Evolutionary conservation across 257 asterid species (phyloP).

Genomic region (Scutellaria barbata): DNA sequence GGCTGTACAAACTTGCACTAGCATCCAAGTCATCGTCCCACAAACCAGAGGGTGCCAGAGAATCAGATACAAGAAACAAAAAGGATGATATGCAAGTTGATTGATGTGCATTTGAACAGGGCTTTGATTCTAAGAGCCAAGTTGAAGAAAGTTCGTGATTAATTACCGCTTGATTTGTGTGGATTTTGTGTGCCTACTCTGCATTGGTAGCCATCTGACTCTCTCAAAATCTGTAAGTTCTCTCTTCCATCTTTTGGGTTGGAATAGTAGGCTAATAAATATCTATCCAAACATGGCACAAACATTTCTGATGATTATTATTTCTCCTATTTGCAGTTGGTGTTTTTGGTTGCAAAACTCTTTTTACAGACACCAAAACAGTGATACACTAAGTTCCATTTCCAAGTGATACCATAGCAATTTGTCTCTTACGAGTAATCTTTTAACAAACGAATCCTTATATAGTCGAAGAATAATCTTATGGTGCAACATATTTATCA

Average conservation of each 20-base stretch:
- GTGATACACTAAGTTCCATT: constrained; percentile 22
- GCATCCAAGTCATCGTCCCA: constrained; percentile 49
- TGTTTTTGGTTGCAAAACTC: constrained; percentile 26
- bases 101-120: constrained; percentile 36
- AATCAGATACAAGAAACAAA: constrained; percentile 45
- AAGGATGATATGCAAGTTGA: constrained; percentile 62
- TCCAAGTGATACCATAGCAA: constrained; percentile 28
- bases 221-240: constrained; percentile 35
- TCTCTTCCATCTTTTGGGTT: constrained; percentile 9
- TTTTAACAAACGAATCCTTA: constrained; percentile 11
- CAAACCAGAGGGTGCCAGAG: constrained; percentile 44
- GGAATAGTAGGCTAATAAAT: background rate
- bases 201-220: constrained; percentile 23
- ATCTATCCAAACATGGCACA: background rate
- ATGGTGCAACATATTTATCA: constrained; percentile 29
- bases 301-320: background rate
- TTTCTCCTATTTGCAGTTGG: constrained; percentile 24
- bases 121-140: constrained; percentile 28
- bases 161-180: constrained; percentile 24
- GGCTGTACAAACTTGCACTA: constrained; percentile 66
- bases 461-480: constrained; percentile 15
- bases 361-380: constrained; percentile 1
- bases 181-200: constrained; percentile 17
- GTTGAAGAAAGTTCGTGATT: constrained; percentile 30
- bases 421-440: constrained; percentile 3